Evolutionary conservation across 176 grass and related monocot species (phyloP).

Genomic region (Oryza meyeriana): DNA sequence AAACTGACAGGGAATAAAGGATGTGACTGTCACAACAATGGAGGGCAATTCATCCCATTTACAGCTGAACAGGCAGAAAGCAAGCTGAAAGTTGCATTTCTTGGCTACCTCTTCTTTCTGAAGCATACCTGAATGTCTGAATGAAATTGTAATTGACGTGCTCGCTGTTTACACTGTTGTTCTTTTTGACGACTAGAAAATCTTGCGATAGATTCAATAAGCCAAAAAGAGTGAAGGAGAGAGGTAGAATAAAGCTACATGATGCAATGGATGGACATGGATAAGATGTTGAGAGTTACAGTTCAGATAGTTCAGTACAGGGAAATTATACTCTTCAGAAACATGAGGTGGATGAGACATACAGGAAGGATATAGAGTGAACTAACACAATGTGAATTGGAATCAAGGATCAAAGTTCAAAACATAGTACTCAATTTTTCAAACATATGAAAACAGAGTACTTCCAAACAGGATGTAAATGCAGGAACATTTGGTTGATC

Average conservation of each 20-base stretch:
- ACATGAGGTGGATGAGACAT: not conserved
- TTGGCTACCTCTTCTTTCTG: not conserved
- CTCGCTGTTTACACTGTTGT: not conserved
- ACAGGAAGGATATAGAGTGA: not conserved
- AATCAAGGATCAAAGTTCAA: not conserved
- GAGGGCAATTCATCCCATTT: not conserved
- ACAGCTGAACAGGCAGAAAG: not conserved
- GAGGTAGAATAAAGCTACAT: slow-evolving; percentile 11
- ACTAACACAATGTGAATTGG: not conserved
- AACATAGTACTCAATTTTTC: not conserved
- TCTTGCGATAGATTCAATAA: not conserved
- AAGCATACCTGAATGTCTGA: not conserved
- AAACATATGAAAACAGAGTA: not conserved
- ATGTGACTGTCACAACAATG: not conserved
- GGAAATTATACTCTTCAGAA: not conserved
- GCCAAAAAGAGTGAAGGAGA: not conserved
- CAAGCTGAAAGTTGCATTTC: not conserved
- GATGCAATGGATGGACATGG: slow-evolving; percentile 26
- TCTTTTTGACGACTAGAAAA: not conserved
- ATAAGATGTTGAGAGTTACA: slow-evolving; percentile 27
- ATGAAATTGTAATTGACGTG: not conserved
- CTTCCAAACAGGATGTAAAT: not conserved
- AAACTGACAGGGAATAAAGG: slow-evolving; percentile 23
- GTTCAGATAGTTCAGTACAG: slow-evolving; percentile 25
- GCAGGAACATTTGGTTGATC: not conserved